These are phyloP conservation scores for Colletotrichum cereale DNA, from an alignment of 2,329 filamentous ascomycete genomes.

Conservation along the genomic window DNA sequence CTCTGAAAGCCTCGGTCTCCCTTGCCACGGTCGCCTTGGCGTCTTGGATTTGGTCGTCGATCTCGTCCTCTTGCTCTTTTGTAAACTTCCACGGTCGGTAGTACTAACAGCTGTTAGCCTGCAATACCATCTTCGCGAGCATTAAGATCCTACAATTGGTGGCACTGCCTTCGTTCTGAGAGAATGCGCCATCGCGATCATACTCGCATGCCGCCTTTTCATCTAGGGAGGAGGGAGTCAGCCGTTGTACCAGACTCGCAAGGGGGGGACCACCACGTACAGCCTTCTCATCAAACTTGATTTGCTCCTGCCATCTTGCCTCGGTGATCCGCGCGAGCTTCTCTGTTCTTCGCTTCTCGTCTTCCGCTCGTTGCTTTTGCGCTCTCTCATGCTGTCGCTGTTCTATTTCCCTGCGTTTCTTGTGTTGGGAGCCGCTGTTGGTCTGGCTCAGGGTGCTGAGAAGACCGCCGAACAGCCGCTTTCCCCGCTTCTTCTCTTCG, in stretches of 20 bases:
- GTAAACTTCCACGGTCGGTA: constrained; percentile 87
- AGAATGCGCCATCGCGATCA: constrained; percentile 79
- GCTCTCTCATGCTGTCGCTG: constrained; percentile 83
- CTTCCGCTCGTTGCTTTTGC: constrained; percentile 78
- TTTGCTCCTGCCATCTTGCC: constrained; percentile 76
- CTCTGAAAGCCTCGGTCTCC: constrained; percentile 74
- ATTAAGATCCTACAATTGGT: constrained; percentile 71
- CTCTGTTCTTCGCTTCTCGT: constrained; percentile 75
- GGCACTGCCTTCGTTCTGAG: constrained; percentile 80
- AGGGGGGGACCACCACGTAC: constrained; percentile 63
- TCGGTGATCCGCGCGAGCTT: constrained; percentile 72
- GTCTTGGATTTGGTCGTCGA: constrained; percentile 77
- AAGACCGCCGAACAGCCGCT: constrained; percentile 86
- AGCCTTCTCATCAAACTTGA: constrained; percentile 79
- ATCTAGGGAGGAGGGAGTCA: constrained; percentile 66
- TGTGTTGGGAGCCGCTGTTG: constrained; percentile 71
- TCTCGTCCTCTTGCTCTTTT: constrained; percentile 74
- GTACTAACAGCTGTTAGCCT: constrained; percentile 66
- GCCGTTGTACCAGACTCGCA: constrained; percentile 37
- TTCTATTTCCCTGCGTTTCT: constrained; percentile 83
- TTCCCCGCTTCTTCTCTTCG: constrained; percentile 87
- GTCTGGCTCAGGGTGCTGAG: constrained; percentile 83
- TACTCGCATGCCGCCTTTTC: constrained; percentile 78
- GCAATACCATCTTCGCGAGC: background rate
- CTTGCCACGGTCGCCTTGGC: constrained; percentile 72